phyloP scores from a whole-genome alignment of 441 rosid genomes.

The Gossypium schwendimanii region DNA sequence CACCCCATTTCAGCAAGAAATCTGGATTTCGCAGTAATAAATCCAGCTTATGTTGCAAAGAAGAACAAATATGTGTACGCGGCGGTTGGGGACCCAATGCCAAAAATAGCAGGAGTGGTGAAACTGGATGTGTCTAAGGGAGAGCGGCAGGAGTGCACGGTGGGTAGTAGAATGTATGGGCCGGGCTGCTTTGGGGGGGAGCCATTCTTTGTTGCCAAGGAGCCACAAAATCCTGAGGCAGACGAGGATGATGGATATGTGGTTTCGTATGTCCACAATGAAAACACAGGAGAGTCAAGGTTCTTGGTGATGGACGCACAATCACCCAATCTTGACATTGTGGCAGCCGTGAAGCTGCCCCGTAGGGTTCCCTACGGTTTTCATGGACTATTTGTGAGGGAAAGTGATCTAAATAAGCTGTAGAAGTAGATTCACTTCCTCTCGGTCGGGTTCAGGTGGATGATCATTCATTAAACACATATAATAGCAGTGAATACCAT shows the following conservation, averaged over 20 bases:
- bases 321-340: conserved; percentile 54
- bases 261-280: conserved; percentile 64
- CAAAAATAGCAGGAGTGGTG: conserved; percentile 61
- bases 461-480: too few relatives aligned
- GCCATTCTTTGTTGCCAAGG: conserved; percentile 64
- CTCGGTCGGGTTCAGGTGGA: too few relatives aligned
- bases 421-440: background rate
- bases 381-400: conserved; percentile 64
- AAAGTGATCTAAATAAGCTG: conserved; percentile 44
- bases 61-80: conserved; percentile 51
- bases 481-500: background rate
- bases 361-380: conserved; percentile 70
- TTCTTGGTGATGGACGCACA: conserved; percentile 77
- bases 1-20: conserved; percentile 59
- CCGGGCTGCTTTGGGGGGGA: conserved; percentile 65
- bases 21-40: conserved; percentile 64
- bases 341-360: conserved; percentile 67
- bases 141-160: conserved; percentile 43
- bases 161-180: conserved; percentile 52
- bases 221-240: conserved; percentile 37
- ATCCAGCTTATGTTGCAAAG: conserved; percentile 43
- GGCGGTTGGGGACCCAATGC: conserved; percentile 78
- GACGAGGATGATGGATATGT: conserved; percentile 82
- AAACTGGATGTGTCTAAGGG: conserved; percentile 50
- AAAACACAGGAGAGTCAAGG: conserved; percentile 50